Conservation (phyloP, 148 eudicot species). For the Rhododendron ferrugineum region DNA sequence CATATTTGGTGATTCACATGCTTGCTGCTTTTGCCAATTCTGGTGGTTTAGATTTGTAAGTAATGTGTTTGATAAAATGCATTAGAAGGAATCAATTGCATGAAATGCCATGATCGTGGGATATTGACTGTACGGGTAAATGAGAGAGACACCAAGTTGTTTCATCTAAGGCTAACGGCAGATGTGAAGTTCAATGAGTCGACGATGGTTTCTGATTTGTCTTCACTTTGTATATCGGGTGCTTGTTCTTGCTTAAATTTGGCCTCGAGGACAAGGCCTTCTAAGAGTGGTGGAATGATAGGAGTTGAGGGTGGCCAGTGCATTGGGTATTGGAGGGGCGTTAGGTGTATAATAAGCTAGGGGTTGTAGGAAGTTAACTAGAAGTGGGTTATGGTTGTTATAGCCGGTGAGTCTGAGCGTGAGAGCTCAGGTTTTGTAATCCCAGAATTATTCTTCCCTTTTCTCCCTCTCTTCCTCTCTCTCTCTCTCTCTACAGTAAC, state of each 20-base stretch:
- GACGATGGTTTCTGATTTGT: no score
- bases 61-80: no score
- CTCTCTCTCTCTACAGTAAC: neutral
- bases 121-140: neutral
- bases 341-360: neutral
- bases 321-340: neutral
- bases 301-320: neutral
- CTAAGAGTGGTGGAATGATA: neutral
- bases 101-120: no score
- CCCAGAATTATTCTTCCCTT: neutral
- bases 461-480: neutral
- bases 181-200: neutral
- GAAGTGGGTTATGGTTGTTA: neutral
- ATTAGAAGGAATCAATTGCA: no score
- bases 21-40: neutral
- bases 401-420: neutral
- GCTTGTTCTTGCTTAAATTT: neutral
- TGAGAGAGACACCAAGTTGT: neutral
- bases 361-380: neutral
- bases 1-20: neutral
- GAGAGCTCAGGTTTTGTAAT: neutral
- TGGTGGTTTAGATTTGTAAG: neutral
- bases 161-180: neutral
- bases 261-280: neutral
- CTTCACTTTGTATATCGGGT: no score